Conservation (phyloP, 306 rosid genomes). For the Ceratonia siliqua region DNA sequence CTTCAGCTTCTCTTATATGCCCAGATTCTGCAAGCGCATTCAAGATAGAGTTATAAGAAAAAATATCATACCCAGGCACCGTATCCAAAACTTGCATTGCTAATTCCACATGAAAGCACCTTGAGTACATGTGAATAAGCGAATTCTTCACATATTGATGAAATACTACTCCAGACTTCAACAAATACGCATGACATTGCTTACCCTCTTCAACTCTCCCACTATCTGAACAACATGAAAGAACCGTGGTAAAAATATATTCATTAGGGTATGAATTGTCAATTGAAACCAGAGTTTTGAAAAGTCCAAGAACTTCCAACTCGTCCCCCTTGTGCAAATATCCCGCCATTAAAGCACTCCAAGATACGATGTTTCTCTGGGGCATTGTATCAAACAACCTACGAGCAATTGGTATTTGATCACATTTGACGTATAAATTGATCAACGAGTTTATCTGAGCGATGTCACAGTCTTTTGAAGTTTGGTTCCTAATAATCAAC, state of each 20-base stretch:
- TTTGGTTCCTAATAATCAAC: slow-evolving; percentile 36
- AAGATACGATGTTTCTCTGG: slow-evolving; percentile 54
- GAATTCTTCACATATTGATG: slow-evolving; percentile 58
- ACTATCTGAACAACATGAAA: slow-evolving; percentile 53
- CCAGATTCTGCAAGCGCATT: slow-evolving; percentile 50
- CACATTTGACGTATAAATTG: slow-evolving; percentile 50
- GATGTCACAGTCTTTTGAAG: slow-evolving; percentile 24
- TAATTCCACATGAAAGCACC: slow-evolving; percentile 40
- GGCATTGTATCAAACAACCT: slow-evolving; percentile 56
- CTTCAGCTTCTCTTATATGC: slow-evolving; percentile 37
- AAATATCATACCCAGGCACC: slow-evolving; percentile 38
- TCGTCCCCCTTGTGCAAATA: slow-evolving; percentile 49
- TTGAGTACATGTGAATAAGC: slow-evolving; percentile 63
- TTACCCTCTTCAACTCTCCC: slow-evolving; percentile 60
- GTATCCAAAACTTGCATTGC: slow-evolving; percentile 53
- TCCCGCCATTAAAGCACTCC: slow-evolving; percentile 63
- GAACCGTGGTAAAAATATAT: slow-evolving; percentile 49
- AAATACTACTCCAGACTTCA: slow-evolving; percentile 55
- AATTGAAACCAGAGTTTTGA: slow-evolving; percentile 41
- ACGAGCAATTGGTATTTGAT: slow-evolving; percentile 41
- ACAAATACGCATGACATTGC: slow-evolving; percentile 60
- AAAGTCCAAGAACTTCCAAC: slow-evolving; percentile 48
- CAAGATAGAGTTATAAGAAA: slow-evolving; percentile 56
- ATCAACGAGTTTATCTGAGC: slow-evolving; percentile 49
- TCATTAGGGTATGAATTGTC: slow-evolving; percentile 43